Evolutionary conservation across 352 stramenopile genomes (phyloP), one percentile per base, ranked within the genome.

Genomic region (Elongisporangium senticosum): DNA sequence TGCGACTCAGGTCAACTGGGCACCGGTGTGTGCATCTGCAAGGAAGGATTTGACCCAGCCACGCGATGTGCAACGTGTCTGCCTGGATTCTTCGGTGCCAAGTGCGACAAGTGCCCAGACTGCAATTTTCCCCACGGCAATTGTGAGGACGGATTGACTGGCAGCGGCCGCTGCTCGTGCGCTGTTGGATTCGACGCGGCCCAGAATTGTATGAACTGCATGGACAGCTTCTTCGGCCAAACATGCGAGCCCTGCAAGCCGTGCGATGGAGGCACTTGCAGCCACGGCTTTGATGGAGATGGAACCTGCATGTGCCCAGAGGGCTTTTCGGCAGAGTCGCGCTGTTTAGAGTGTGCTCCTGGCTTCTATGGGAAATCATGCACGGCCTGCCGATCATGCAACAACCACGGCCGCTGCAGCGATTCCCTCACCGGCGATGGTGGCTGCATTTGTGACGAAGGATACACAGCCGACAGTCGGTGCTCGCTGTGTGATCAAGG

Each of bases 91-190:
- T 96, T 75, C 55, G 87, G 87, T 20, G 58, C 75, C 10, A 81
- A 77, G 48, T 96, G 87, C 63, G 63, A 75, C 23, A 71, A 72
- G n/a, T 96, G 87, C 55, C 73, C 78, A 2, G 65, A 87, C 56
- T 96, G 87, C 64, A 93, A 96, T 53, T 90, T 91, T 49, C 83
- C 83, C 6, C 77, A 92, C 57, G 87, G 87, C 55, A 88, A 88
- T 50, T 96, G 87, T 58, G 83, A 95, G 47, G 87, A 94, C 58
- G 82, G 87, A 13, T 61, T 93, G 14, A 83, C 70, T 7, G 87
- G 87, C 15, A 90, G 82, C 20, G 87, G 87, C 14, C 74, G 83
- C 8, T 96, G 87, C 61, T 89, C 84, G n/a, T 96, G 87, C 20
- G 83, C 83, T 4, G 85, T 93, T 19, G 87, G 87, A 19, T 93